phyloP scores from a whole-genome alignment of 768 basidiomycete species.

The Hypholoma sublateritium region DNA sequence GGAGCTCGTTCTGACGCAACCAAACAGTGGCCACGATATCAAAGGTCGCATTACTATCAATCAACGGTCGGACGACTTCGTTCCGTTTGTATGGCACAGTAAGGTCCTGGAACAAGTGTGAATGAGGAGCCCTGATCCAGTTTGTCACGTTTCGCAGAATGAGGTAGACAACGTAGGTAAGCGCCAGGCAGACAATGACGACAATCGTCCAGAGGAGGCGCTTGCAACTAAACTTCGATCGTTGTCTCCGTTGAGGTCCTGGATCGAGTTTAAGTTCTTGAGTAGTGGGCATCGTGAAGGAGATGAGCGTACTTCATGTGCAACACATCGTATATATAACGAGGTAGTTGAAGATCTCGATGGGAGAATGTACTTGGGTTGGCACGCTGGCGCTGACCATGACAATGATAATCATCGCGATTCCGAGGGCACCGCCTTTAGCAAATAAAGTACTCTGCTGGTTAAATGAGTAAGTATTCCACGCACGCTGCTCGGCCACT shows the following conservation, averaged over 20 bases:
- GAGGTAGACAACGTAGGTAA: not conserved
- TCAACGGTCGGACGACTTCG: constrained; percentile 15
- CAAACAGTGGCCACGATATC: constrained; percentile 20
- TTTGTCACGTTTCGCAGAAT: not conserved
- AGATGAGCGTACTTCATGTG: not conserved
- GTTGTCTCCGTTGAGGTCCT: not conserved
- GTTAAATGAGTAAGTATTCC: no score
- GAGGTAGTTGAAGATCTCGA: not conserved
- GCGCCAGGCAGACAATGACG: not conserved
- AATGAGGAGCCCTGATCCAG: not conserved
- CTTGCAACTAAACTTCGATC: not conserved
- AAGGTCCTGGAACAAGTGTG: constrained; percentile 6
- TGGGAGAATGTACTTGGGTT: no score
- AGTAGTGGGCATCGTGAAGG: not conserved
- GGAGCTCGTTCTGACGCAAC: not conserved
- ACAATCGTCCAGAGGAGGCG: not conserved
- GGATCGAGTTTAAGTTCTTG: not conserved
- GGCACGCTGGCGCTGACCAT: no score
- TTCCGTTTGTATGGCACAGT: constrained; percentile 2
- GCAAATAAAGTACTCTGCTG: no score
- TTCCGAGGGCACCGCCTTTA: no score
- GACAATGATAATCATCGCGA: no score
- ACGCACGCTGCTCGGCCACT: no score
- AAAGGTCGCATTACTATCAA: constrained; percentile 12
- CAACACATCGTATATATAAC: not conserved